Conservation (phyloP, 768 basidiomycete genomes). For the Termitomyces sp. region DNA sequence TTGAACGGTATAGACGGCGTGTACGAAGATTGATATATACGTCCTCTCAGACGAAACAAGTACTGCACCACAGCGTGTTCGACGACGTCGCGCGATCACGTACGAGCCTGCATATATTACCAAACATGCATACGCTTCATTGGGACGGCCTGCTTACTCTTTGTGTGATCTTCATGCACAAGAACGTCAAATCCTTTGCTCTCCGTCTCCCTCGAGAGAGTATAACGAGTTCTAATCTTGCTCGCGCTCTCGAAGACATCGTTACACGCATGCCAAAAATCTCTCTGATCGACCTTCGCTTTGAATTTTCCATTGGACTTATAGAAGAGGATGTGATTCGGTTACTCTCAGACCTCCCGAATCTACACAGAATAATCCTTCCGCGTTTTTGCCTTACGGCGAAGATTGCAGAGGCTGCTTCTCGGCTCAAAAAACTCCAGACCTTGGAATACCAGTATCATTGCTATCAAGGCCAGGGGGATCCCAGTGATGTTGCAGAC, state of each 20-base stretch:
- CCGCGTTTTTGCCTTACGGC: conserved; percentile 49
- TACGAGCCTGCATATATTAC: conserved; percentile 45
- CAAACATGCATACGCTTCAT: conserved; percentile 44
- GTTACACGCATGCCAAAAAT: conserved; percentile 47
- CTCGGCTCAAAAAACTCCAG: conserved; percentile 34
- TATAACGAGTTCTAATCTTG: conserved; percentile 3
- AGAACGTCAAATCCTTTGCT: too few relatives aligned
- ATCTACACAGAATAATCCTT: conserved; percentile 41
- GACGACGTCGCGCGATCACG: conserved; percentile 56
- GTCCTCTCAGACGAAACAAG: conserved; percentile 9
- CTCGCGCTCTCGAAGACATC: conserved; percentile 29
- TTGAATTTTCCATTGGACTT: conserved; percentile 28
- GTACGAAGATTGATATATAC: conserved; percentile 34
- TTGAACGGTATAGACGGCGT: conserved; percentile 47
- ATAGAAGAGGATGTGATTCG: conserved; percentile 25
- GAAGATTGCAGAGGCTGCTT: conserved; percentile 37
- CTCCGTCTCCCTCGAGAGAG: conserved; percentile 14
- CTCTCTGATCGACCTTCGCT: conserved; percentile 39
- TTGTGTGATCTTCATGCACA: conserved; percentile 24
- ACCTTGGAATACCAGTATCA: conserved; percentile 50
- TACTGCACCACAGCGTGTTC: conserved; percentile 32
- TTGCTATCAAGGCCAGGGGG: conserved; percentile 41
- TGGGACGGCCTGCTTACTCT: conserved; percentile 33
- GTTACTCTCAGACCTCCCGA: conserved; percentile 21
- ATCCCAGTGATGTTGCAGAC: conserved; percentile 32